Conservation (phyloP, 768 basidiomycete species). For the Naematelia encephala region DNA sequence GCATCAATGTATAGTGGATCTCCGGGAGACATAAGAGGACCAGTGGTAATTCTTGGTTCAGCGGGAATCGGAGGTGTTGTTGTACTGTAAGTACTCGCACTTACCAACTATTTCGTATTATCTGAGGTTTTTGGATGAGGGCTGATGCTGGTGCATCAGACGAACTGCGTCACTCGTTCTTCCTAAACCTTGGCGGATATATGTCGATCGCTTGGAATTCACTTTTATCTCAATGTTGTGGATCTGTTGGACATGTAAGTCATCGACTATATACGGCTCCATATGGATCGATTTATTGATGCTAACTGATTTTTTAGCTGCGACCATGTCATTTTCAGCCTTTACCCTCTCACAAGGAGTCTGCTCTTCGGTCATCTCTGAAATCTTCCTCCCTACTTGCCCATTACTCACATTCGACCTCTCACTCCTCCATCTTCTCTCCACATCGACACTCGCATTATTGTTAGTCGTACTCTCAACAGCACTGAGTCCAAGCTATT, state of each 20-base stretch:
- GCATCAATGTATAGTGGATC: conserved; percentile 24
- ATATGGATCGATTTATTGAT: neutral
- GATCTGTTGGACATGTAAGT: conserved; percentile 45
- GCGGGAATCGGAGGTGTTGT: conserved; percentile 11
- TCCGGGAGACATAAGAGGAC: conserved; percentile 28
- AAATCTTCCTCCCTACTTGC: conserved; percentile 30
- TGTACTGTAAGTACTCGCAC: conserved; percentile 15
- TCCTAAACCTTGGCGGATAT: conserved; percentile 33
- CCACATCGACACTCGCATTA: conserved; percentile 23
- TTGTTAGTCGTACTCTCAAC: conserved; percentile 36
- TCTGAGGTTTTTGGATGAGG: too few species aligned
- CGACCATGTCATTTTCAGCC: conserved; percentile 41
- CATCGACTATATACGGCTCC: neutral
- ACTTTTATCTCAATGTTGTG: conserved; percentile 33
- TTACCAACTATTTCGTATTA: too few species aligned
- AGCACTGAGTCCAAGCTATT: conserved; percentile 25
- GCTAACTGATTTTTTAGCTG: conserved; percentile 23
- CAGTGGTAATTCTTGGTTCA: conserved; percentile 17
- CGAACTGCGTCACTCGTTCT: conserved; percentile 15
- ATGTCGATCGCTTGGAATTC: conserved; percentile 39
- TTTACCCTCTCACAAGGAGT: conserved; percentile 29
- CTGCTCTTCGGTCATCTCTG: conserved; percentile 14
- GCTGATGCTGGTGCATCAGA: too few species aligned
- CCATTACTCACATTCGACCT: conserved; percentile 39
- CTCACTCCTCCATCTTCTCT: conserved; percentile 31